Evolutionary conservation across 2,329 filamentous ascomycete genomes (phyloP).

Genomic region (Aureobasidium sp.): DNA sequence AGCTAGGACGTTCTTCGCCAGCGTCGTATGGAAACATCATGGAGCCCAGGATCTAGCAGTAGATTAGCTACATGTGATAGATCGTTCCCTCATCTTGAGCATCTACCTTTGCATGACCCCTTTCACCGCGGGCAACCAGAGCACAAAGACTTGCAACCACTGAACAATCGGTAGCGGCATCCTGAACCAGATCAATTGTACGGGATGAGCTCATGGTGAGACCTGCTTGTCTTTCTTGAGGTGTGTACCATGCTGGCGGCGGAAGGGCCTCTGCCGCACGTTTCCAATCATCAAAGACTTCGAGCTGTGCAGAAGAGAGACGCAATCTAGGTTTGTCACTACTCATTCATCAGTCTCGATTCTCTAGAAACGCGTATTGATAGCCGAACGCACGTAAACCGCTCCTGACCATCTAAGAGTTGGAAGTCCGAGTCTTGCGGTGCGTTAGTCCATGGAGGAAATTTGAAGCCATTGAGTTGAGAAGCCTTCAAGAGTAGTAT

Average conservation of each 20-base stretch:
- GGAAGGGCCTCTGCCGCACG: constrained; percentile 63
- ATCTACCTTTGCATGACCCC: constrained; percentile 60
- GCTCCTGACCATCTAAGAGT: constrained; percentile 39
- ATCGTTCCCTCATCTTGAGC: background rate
- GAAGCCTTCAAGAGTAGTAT: constrained; percentile 71
- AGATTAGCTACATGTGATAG: background rate
- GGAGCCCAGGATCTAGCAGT: constrained; percentile 56
- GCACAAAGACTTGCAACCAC: constrained; percentile 94
- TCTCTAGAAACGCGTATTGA: no score
- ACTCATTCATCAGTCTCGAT: background rate
- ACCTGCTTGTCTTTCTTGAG: constrained; percentile 26
- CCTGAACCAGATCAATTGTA: constrained; percentile 80
- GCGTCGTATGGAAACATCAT: constrained; percentile 71
- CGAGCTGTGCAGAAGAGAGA: constrained; percentile 65
- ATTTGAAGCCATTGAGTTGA: constrained; percentile 72
- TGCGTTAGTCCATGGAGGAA: constrained; percentile 72
- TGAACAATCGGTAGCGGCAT: constrained; percentile 92
- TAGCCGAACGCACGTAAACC: constrained; percentile 54
- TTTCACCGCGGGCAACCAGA: constrained; percentile 61
- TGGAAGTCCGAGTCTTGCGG: constrained; percentile 58
- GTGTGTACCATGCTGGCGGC: constrained; percentile 34
- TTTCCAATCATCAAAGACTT: constrained; percentile 79
- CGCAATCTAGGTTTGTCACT: constrained; percentile 65
- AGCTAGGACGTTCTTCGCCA: constrained; percentile 47
- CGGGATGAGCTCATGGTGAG: constrained; percentile 52